These are phyloP conservation scores for Trichoderma atroviride DNA, from an alignment of 2,329 filamentous ascomycete genomes.

Conservation along the genomic window DNA sequence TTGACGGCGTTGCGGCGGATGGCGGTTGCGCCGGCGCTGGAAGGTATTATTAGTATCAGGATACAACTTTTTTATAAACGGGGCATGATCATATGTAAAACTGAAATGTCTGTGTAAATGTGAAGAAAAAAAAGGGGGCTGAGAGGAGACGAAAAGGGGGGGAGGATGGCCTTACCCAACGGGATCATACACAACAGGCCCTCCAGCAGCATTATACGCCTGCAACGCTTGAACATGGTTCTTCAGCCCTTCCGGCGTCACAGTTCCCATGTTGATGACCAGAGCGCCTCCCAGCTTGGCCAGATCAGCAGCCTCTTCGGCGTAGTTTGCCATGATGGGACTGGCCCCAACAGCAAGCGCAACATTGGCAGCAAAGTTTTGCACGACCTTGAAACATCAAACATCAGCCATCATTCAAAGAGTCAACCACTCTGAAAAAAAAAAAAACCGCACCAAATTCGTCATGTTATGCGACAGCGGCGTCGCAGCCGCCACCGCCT, in stretches of 20 bases:
- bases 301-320: conserved; percentile 80
- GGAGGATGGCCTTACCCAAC: conserved; percentile 65
- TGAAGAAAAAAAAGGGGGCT: not conserved
- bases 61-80: too few relatives aligned
- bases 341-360: conserved; percentile 82
- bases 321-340: conserved; percentile 92
- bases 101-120: not conserved
- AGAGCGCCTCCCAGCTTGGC: conserved; percentile 74
- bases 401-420: not conserved
- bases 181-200: conserved; percentile 83
- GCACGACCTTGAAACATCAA: conserved; percentile 61
- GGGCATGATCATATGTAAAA: not conserved
- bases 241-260: conserved; percentile 71
- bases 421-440: not conserved
- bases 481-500: conserved; percentile 60
- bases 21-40: conserved; percentile 73
- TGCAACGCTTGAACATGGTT: conserved; percentile 74
- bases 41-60: not conserved
- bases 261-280: conserved; percentile 93
- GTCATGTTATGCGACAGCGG: conserved; percentile 97
- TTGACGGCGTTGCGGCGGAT: conserved; percentile 72
- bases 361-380: conserved; percentile 92
- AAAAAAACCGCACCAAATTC: conserved; percentile 63
- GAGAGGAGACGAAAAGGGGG: not conserved
- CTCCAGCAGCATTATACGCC: conserved; percentile 78